Evolutionary conservation across 306 rosid species (phyloP), one percentile per base, ranked within the genome.

Genomic region (Citrullus amarus): DNA sequence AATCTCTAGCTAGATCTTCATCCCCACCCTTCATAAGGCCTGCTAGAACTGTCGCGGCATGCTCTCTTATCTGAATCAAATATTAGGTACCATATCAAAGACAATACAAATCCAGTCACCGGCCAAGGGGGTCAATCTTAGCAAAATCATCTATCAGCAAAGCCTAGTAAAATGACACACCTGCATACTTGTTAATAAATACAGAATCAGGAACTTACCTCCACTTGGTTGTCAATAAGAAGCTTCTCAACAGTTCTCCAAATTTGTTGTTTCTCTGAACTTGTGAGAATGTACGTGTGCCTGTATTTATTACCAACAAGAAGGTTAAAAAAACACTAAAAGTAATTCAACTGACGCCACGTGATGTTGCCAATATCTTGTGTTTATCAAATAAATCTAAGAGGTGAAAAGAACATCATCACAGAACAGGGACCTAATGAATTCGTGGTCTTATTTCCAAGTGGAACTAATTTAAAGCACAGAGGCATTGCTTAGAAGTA

Each of bases 21-120:
- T 95, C 98, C 63, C 99, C 99, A 54, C 99, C 97, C 87, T 91
- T 95, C 96, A 93, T 88, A 86, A 95, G 89, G 73, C 99, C 99
- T 43, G 99, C 99, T 75, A 95, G 86, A 83, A 95, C 98, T 36
- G 97, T 97, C 6, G 99, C 98, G 30, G 99, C 99, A 81, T 95
- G 98, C 83, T 95, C 99, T 83, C 99, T 83, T 71, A 95, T 91
- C 99, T 95, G 81, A 78, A 73, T 72, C 78, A 88, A 67, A 66
- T 63, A 82, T 82, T 48, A 81, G 54, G 84, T 57, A 39, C 32
- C 44, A 38, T 71, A 32, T 30, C 70, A 75, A 59, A 12, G 25
- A 50, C 3, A 14, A 68, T 43, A 9, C 17, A 78, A 32, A 57
- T 61, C 59, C 63, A n/a, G 14, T 44, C 57, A 44, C 58, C 8